Evolutionary conservation across 805 yeast genomes (phyloP).

Genomic region (Candida loeiensis): DNA sequence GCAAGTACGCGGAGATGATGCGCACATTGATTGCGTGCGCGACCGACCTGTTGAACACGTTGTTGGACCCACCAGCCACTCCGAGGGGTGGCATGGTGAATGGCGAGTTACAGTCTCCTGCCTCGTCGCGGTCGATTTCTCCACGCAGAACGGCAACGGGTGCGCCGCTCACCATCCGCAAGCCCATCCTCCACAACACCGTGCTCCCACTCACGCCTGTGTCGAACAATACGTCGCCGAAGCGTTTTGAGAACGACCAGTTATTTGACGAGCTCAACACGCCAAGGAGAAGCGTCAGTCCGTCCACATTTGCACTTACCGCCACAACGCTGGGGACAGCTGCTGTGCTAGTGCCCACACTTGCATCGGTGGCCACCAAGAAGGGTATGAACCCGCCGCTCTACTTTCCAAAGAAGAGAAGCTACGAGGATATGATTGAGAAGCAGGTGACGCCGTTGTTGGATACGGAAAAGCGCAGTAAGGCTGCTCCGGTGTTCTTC

Average conservation of each 20-base stretch:
- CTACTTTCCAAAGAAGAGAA: constrained; percentile 13
- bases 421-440: constrained; percentile 13
- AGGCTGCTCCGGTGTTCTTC: constrained; percentile 20
- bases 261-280: constrained; percentile 11
- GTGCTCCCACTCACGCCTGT: constrained; percentile 17
- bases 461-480: constrained; percentile 24
- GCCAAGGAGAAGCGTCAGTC: constrained; percentile 10
- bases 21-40: constrained; percentile 31
- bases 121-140: constrained; percentile 1
- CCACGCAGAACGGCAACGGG: constrained; percentile 1
- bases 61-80: constrained; percentile 27
- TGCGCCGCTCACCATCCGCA: not conserved
- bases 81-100: constrained; percentile 21
- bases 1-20: constrained; percentile 37
- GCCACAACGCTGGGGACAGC: constrained; percentile 4
- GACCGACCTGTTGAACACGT: constrained; percentile 21
- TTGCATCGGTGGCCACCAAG: constrained; percentile 7
- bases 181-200: constrained; percentile 4
- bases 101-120: constrained; percentile 4
- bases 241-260: constrained; percentile 12
- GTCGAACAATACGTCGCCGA: constrained; percentile 28
- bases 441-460: constrained; percentile 1
- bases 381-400: constrained; percentile 14
- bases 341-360: constrained; percentile 3
- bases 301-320: constrained; percentile 5